These are phyloP conservation scores for Fusarium burgessii DNA, from an alignment of 2,329 filamentous ascomycete genomes.

Conservation along the genomic window DNA sequence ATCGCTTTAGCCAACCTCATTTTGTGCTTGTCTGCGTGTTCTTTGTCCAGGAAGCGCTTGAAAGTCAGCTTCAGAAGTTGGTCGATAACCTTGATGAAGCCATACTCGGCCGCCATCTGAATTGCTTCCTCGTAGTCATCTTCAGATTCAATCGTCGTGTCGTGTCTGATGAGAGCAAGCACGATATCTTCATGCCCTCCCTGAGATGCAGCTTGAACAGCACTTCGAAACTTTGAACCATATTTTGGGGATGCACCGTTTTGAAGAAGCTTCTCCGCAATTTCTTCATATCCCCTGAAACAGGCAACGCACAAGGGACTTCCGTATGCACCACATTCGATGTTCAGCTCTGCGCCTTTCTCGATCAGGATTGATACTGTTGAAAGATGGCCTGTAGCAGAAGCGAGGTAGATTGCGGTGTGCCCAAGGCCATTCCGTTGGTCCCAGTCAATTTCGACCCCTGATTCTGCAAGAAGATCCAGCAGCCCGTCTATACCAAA, in stretches of 20 bases:
- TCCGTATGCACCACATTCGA: neutral
- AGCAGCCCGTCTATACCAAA: conserved; percentile 1
- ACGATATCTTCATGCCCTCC: neutral
- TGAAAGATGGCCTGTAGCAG: neutral
- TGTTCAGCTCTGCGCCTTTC: neutral
- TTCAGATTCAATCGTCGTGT: neutral
- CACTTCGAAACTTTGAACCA: neutral
- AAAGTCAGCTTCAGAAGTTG: too few species aligned
- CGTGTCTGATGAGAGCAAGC: neutral
- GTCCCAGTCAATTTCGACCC: neutral
- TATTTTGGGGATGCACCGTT: neutral
- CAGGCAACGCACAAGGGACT: conserved; percentile 5
- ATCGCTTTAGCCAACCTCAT: conserved; percentile 1
- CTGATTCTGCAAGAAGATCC: neutral
- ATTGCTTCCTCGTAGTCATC: conserved; percentile 7
- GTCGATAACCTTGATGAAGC: too few species aligned
- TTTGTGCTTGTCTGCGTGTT: neutral
- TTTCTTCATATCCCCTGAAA: neutral
- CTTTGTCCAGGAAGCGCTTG: neutral
- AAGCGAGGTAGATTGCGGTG: conserved; percentile 6
- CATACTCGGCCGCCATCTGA: neutral
- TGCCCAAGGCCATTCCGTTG: neutral
- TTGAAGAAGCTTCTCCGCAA: neutral
- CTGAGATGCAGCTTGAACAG: neutral
- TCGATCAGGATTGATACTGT: neutral